Percentiles rank a stretch among this genome's conserved stretches.
Conservation (phyloP, 148 eudicot genomes). For the Camellia sinensis region DNA sequence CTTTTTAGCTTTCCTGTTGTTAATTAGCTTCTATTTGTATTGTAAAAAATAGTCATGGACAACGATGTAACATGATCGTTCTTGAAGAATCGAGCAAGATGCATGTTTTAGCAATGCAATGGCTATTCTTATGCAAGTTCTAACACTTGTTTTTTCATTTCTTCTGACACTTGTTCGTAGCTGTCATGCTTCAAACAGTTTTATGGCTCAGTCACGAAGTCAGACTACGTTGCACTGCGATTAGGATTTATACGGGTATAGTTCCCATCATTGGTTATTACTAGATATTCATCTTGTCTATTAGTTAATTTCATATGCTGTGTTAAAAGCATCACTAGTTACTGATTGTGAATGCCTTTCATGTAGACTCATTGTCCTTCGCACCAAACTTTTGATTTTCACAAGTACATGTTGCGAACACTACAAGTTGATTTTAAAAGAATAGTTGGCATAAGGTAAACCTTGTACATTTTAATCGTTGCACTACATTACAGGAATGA, state of each 20-base stretch:
- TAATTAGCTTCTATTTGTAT: not conserved
- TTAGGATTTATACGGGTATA: conserved; percentile 74
- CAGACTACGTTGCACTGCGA: conserved; percentile 78
- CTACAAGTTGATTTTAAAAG: conserved; percentile 76
- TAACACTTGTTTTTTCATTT: not conserved
- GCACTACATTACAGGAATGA: not conserved
- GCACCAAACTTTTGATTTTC: conserved; percentile 58
- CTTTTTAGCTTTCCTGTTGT: no score
- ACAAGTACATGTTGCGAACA: conserved; percentile 77
- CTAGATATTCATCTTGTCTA: not conserved
- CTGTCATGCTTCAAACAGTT: conserved; percentile 86
- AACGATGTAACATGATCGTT: not conserved
- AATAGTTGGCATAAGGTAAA: conserved; percentile 84
- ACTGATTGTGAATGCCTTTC: not conserved
- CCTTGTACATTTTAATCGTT: not conserved
- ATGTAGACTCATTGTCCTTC: conserved; percentile 63
- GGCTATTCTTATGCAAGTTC: not conserved
- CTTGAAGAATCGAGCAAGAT: not conserved
- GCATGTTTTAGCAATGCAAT: no score
- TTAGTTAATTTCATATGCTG: not conserved
- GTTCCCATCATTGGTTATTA: not conserved
- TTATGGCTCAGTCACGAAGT: conserved; percentile 72
- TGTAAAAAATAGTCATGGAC: not conserved
- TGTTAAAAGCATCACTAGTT: not conserved
- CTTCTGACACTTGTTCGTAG: conserved; percentile 29